Evolutionary conservation across 257 asterid genomes (phyloP).

Genomic region (Primulina eburnea): DNA sequence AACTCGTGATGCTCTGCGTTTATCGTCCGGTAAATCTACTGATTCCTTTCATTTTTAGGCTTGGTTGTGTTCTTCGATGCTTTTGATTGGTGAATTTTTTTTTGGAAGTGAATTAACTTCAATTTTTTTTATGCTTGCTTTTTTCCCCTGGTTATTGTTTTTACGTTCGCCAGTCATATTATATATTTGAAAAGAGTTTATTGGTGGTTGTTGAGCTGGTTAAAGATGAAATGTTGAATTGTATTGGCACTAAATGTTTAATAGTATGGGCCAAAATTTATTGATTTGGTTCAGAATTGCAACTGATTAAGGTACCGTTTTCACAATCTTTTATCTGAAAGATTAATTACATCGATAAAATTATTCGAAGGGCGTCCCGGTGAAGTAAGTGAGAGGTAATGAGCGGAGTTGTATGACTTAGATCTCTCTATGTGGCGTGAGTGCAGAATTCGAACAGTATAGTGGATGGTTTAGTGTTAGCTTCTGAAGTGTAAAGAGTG

Average conservation of each 20-base stretch:
- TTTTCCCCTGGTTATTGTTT: no score
- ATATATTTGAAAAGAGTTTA: background rate
- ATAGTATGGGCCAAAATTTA: background rate
- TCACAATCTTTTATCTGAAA: background rate
- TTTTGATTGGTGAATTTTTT: background rate
- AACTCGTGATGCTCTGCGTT: constrained; percentile 25
- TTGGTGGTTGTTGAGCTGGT: background rate
- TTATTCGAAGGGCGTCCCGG: background rate
- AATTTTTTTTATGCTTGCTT: background rate
- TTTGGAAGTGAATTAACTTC: background rate
- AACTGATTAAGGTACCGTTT: constrained; percentile 10
- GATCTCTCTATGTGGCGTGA: background rate
- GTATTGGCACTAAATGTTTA: background rate
- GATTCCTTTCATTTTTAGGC: background rate
- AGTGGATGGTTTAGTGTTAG: background rate
- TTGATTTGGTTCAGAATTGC: constrained; percentile 7
- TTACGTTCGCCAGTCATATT: background rate
- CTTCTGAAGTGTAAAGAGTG: background rate
- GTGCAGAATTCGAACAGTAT: background rate
- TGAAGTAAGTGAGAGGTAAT: background rate
- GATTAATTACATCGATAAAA: background rate
- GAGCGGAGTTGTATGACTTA: background rate
- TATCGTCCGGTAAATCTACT: constrained; percentile 40
- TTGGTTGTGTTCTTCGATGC: background rate
- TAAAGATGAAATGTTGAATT: background rate